A percentile compares a stretch with the other conserved stretches of the same genome.
phyloP scores from a whole-genome alignment of 306 rosid species.

The Prunus padus region DNA sequence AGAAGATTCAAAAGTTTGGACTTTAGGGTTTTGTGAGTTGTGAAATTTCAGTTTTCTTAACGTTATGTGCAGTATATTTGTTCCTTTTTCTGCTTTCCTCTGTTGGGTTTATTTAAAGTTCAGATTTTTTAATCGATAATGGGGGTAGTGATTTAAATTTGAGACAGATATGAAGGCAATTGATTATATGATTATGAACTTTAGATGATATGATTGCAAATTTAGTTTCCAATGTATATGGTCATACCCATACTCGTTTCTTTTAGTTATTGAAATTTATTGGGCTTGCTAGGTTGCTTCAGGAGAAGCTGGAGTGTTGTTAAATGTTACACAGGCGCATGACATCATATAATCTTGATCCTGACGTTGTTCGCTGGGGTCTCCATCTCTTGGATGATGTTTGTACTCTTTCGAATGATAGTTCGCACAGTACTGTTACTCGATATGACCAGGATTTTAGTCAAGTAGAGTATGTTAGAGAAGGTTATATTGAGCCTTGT shows the following conservation, averaged over 20 bases:
- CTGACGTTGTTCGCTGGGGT: conserved; percentile 86
- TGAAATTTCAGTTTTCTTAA: background rate
- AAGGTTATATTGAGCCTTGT: conserved; percentile 56
- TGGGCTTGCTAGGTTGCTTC: conserved; percentile 28
- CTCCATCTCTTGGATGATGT: conserved; percentile 87
- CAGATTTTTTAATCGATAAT: background rate
- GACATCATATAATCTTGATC: conserved; percentile 61
- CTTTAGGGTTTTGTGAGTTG: conserved; percentile 28
- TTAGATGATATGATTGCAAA: background rate
- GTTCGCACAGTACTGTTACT: conserved; percentile 46
- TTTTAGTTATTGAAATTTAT: conserved; percentile 29
- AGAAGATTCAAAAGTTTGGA: conserved; percentile 22
- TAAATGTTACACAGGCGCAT: conserved; percentile 31
- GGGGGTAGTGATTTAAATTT: background rate
- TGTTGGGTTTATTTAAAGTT: background rate
- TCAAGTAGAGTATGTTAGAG: conserved; percentile 64
- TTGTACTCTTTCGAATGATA: conserved; percentile 60
- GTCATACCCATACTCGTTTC: conserved; percentile 7
- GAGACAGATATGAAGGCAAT: background rate
- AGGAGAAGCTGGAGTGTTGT: conserved; percentile 24
- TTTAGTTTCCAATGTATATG: background rate
- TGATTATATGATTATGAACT: background rate
- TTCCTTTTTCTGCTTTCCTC: background rate
- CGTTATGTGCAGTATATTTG: background rate
- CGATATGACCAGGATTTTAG: conserved; percentile 59